phyloP scores from a whole-genome alignment of 192 early-diverging fungal genomes.

The Coemansia sp. region DNA sequence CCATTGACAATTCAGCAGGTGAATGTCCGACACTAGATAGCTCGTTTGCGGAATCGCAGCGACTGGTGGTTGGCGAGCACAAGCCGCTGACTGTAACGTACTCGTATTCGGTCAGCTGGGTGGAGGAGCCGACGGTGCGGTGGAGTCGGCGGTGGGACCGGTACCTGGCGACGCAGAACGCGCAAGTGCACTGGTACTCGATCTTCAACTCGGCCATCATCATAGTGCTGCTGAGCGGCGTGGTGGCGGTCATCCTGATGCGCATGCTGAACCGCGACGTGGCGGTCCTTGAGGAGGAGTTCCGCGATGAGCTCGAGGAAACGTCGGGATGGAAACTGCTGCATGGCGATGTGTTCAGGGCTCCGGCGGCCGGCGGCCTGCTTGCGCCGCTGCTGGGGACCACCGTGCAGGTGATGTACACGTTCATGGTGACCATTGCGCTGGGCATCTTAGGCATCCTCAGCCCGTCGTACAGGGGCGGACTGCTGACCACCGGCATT shows the following conservation, averaged over 20 bases:
- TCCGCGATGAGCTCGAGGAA: conserved; percentile 66
- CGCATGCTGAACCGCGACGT: conserved; percentile 67
- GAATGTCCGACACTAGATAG: conserved; percentile 31
- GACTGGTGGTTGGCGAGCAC: conserved; percentile 30
- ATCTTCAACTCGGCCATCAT: conserved; percentile 71
- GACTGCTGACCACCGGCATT: conserved; percentile 57
- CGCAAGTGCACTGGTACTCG: conserved; percentile 66
- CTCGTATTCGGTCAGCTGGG: conserved; percentile 73
- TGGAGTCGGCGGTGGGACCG: conserved; percentile 68
- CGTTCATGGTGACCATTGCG: conserved; percentile 54
- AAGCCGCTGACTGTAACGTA: conserved; percentile 55
- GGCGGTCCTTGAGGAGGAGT: conserved; percentile 47
- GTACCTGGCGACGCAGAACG: conserved; percentile 56
- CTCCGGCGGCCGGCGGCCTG: conserved; percentile 62
- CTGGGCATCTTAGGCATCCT: conserved; percentile 62
- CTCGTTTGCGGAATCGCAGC: too few species aligned
- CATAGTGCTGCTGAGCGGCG: conserved; percentile 62
- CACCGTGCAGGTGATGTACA: conserved; percentile 68
- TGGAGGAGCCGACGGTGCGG: conserved; percentile 53
- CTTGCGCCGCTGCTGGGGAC: conserved; percentile 73
- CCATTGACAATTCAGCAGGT: conserved; percentile 33
- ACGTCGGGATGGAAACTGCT: conserved; percentile 74
- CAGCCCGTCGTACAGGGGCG: conserved; percentile 67
- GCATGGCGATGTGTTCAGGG: conserved; percentile 75
- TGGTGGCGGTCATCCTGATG: conserved; percentile 68